Evolutionary conservation across 768 basidiomycete species (phyloP), one percentile per base, ranked within the genome.

Genomic region (Kwoniella bestiolae): DNA sequence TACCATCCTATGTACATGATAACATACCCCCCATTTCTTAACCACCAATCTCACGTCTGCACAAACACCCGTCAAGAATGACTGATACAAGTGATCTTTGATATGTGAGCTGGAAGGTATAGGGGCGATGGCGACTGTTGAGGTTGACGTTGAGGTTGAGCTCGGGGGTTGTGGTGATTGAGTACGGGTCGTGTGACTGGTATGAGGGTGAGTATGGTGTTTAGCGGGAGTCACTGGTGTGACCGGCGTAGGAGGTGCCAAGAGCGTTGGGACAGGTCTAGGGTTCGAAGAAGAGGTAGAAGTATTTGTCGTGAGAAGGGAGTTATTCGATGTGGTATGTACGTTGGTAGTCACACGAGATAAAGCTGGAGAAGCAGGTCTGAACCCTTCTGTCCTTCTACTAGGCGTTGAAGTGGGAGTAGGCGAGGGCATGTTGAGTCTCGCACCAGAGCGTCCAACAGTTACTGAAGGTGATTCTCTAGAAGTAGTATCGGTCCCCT

Each of bases 1-100:
- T 41, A 96, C 87, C 57, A 94, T 89, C 26, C 88, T 86, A 80
- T 96, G 94, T 5, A 93, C 83, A 47, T 84, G 86, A 83, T 94
- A 96, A 35, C 87, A 82, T 1, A 90, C 90, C 53, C 82, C 79
- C 92, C 88, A 89, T 3, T 87, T 84, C 3, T 87, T 89, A 21
- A 94, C 85, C 52, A 86, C 84, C 50, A 96, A 83, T 45, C 87
- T 85, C 68, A 94, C 87, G 82, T 95, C 94, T 18, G 91, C 85
- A 0, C 91, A 91, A 65, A 84, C 85, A 26, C 86, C 86, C 62
- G 87, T 83, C 4, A 93, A 83, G 78, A 94, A 88, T 5, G 90
- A 86, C 44, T 82, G 76, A 80, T 92, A 92, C 25, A 94, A 84
- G 80, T 94, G 92, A 52, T 75, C 73, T 8, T 31, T 55, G 29